Percentiles rank a stretch among this genome's conserved stretches.
Conservation (phyloP, 306 rosid genomes). For the Morella rubra region DNA sequence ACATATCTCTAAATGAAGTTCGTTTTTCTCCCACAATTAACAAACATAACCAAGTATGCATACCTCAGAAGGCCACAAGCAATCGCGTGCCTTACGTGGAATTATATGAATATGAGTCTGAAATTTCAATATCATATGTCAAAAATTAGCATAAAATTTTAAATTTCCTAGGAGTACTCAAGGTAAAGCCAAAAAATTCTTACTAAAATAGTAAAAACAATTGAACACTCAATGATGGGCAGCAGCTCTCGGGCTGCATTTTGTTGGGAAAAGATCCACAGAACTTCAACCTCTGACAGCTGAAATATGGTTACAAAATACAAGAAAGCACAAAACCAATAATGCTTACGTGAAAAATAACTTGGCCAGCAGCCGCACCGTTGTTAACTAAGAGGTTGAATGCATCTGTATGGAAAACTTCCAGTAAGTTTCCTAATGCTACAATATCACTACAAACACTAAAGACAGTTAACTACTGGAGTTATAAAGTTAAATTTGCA, state of each 20-base stretch:
- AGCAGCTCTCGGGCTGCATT: neutral
- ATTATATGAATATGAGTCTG: conserved; percentile 97
- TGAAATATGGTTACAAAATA: neutral
- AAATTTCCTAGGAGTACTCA: neutral
- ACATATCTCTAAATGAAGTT: conserved; percentile 4
- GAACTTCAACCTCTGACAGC: neutral
- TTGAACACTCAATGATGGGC: neutral
- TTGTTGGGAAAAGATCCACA: neutral
- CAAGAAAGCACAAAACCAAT: neutral
- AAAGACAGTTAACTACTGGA: neutral
- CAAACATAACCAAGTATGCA: conserved; percentile 7
- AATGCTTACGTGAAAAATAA: conserved; percentile 84
- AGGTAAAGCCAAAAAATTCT: neutral
- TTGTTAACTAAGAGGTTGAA: conserved; percentile 90
- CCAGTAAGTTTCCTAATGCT: conserved; percentile 8
- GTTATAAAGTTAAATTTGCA: neutral
- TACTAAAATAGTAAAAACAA: neutral
- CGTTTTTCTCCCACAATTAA: conserved; percentile 6
- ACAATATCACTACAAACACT: neutral
- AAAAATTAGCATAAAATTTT: conserved; percentile 30
- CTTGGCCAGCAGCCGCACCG: conserved; percentile 94
- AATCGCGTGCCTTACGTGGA: conserved; percentile 80
- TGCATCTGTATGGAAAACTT: conserved; percentile 65
- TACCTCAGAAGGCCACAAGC: conserved; percentile 97
- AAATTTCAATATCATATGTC: conserved; percentile 25